These are phyloP conservation scores for Leucoagaricus sp. DNA, from an alignment of 1,284 basidiomycete species.

Conservation along the genomic window DNA sequence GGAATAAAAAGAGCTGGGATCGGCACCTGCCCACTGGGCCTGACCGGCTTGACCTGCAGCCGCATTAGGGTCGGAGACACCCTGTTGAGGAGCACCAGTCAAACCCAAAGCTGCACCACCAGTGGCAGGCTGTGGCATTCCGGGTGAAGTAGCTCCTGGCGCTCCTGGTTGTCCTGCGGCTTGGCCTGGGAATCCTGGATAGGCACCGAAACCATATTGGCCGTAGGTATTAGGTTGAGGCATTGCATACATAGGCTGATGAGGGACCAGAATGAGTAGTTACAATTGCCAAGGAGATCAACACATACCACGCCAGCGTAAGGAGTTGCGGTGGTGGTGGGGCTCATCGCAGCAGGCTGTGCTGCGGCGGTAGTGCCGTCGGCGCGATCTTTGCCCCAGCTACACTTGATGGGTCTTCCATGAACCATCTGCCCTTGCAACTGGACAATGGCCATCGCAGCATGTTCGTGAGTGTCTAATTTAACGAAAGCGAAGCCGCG, in stretches of 20 bases:
- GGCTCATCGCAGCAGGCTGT: constrained; percentile 61
- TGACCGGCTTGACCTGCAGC: constrained; percentile 59
- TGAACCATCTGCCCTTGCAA: constrained; percentile 95
- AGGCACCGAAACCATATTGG: constrained; percentile 77
- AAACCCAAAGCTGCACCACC: constrained; percentile 57
- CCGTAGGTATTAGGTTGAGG: constrained; percentile 79
- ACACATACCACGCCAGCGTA: constrained; percentile 72
- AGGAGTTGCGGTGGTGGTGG: constrained; percentile 63
- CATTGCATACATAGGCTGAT: constrained; percentile 83
- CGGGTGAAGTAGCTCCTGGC: constrained; percentile 57
- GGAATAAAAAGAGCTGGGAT: constrained; percentile 76
- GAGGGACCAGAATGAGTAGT: constrained; percentile 14
- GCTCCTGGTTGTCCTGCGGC: constrained; percentile 48
- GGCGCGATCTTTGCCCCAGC: constrained; percentile 95
- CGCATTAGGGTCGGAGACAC: constrained; percentile 56
- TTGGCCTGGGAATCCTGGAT: constrained; percentile 70
- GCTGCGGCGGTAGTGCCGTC: constrained; percentile 61
- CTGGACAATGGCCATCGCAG: constrained; percentile 95
- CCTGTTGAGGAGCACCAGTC: constrained; percentile 51
- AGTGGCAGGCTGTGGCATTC: constrained; percentile 64
- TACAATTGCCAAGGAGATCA: constrained; percentile 7
- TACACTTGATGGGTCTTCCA: constrained; percentile 94
- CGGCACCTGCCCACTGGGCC: constrained; percentile 70
- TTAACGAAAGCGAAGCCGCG: constrained; percentile 99
- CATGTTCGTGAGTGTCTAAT: constrained; percentile 96